These are phyloP conservation scores for Saccharomycopsis crataegensis DNA, from an alignment of 1,139 yeast species.

Conservation along the genomic window DNA sequence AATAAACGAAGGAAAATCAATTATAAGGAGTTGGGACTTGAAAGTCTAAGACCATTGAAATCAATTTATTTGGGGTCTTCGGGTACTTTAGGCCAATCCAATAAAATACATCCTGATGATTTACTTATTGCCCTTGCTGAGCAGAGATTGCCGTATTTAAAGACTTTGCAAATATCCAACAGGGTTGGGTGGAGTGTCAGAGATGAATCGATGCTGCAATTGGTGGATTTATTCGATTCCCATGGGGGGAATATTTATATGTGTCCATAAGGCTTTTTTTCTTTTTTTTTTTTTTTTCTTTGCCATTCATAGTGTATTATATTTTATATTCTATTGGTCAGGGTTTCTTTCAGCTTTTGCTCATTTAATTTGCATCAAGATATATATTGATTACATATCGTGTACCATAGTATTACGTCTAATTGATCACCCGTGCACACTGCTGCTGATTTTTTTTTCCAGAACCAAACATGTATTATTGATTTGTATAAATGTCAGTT, in stretches of 20 bases:
- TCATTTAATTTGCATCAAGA: too few relatives aligned
- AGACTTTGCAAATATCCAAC: constrained; percentile 58
- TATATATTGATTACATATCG: too few relatives aligned
- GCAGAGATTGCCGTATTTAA: constrained; percentile 61
- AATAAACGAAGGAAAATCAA: neutral
- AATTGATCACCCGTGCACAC: too few relatives aligned
- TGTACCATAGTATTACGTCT: too few relatives aligned
- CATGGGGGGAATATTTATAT: constrained; percentile 29
- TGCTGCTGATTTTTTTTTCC: too few relatives aligned
- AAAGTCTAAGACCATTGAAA: constrained; percentile 41
- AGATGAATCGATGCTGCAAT: constrained; percentile 52
- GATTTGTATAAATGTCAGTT: too few relatives aligned
- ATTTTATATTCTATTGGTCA: too few relatives aligned
- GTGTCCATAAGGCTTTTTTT: constrained; percentile 12
- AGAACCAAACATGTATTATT: too few relatives aligned
- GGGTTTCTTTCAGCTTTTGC: too few relatives aligned
- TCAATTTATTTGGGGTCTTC: constrained; percentile 71
- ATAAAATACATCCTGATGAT: constrained; percentile 81
- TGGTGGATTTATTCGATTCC: constrained; percentile 40
- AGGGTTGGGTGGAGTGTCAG: constrained; percentile 81
- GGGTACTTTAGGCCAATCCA: constrained; percentile 80
- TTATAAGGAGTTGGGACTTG: neutral
- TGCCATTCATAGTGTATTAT: too few relatives aligned
- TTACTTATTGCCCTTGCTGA: constrained; percentile 79
- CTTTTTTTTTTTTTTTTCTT: too few relatives aligned